These are phyloP conservation scores for Arabidopsis hybrid DNA, from an alignment of 441 rosid species.

Conservation along the genomic window DNA sequence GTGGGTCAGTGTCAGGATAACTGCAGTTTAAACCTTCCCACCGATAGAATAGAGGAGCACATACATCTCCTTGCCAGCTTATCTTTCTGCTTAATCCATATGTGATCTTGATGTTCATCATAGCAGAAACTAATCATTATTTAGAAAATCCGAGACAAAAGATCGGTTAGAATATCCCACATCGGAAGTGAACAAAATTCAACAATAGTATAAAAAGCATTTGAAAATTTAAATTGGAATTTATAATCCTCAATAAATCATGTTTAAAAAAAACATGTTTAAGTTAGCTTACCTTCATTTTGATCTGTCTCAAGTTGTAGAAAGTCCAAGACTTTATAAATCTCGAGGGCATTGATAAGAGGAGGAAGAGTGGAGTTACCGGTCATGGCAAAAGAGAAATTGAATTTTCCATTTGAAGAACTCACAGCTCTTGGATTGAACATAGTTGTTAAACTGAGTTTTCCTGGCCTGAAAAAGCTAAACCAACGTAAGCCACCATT, in stretches of 20 bases:
- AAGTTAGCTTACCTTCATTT: slow-evolving; percentile 30
- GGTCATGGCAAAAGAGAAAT: slow-evolving; percentile 24
- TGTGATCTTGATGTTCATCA: slow-evolving; percentile 13
- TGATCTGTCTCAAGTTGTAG: slow-evolving; percentile 17
- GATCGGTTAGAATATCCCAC: too few relatives aligned
- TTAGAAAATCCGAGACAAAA: neutral
- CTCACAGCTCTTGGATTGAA: neutral
- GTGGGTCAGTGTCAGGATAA: slow-evolving; percentile 5
- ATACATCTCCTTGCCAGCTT: slow-evolving; percentile 31
- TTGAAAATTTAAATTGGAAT: too few relatives aligned
- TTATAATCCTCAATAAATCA: too few relatives aligned
- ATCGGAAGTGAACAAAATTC: too few relatives aligned
- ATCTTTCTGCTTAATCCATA: slow-evolving; percentile 7
- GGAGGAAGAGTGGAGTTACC: slow-evolving; percentile 47
- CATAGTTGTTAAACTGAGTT: slow-evolving; percentile 1
- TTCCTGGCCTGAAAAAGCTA: slow-evolving; percentile 9
- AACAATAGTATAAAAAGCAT: too few relatives aligned
- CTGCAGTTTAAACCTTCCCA: slow-evolving; percentile 50
- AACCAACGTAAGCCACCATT: neutral
- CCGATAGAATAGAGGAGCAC: slow-evolving; percentile 8
- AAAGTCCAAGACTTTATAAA: slow-evolving; percentile 31
- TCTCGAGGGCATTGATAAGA: slow-evolving; percentile 44
- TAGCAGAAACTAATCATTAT: slow-evolving; percentile 16
- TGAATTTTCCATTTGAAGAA: slow-evolving; percentile 18
- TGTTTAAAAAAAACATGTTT: neutral